phyloP scores from a whole-genome alignment of 176 grass and related monocot species.

The maize (Zea mays) region DNA sequence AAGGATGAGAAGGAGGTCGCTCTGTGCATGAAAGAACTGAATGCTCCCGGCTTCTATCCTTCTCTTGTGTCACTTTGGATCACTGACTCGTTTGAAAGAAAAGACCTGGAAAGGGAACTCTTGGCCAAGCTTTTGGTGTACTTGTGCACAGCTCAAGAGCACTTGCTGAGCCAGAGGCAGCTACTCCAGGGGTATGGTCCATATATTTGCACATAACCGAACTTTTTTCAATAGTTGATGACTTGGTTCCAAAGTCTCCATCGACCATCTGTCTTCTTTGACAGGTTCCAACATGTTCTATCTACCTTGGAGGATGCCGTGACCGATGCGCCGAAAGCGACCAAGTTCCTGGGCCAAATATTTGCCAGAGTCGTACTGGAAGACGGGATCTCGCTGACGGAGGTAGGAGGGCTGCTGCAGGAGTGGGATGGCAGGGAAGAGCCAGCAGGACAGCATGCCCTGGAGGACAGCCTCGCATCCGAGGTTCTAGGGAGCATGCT shows the following conservation, averaged over 20 bases:
- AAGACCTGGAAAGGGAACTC: slow-evolving; percentile 71
- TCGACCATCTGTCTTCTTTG: slow-evolving; percentile 24
- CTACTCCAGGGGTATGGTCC: slow-evolving; percentile 68
- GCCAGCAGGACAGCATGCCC: slow-evolving; percentile 6
- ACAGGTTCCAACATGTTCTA: slow-evolving; percentile 62
- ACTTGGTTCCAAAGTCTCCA: background rate
- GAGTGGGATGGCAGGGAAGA: slow-evolving; percentile 44
- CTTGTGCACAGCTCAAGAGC: slow-evolving; percentile 62
- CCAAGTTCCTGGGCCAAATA: slow-evolving; percentile 62
- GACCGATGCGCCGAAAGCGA: slow-evolving; percentile 69
- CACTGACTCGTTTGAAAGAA: slow-evolving; percentile 82
- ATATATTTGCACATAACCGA: background rate
- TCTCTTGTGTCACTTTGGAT: slow-evolving; percentile 77
- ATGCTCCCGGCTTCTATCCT: slow-evolving; percentile 65
- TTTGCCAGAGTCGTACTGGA: slow-evolving; percentile 66
- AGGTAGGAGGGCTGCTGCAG: slow-evolving; percentile 54
- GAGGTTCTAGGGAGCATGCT: slow-evolving; percentile 62
- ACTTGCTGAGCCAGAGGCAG: slow-evolving; percentile 52
- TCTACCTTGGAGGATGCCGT: slow-evolving; percentile 74
- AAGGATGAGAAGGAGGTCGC: slow-evolving; percentile 76
- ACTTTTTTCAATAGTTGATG: background rate
- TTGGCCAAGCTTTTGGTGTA: slow-evolving; percentile 66
- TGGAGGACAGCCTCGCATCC: slow-evolving; percentile 49
- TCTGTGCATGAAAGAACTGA: slow-evolving; percentile 85
- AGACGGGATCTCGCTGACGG: slow-evolving; percentile 50